Evolutionary conservation across 768 basidiomycete species (phyloP).

Genomic region (Leccinum variicolor): DNA sequence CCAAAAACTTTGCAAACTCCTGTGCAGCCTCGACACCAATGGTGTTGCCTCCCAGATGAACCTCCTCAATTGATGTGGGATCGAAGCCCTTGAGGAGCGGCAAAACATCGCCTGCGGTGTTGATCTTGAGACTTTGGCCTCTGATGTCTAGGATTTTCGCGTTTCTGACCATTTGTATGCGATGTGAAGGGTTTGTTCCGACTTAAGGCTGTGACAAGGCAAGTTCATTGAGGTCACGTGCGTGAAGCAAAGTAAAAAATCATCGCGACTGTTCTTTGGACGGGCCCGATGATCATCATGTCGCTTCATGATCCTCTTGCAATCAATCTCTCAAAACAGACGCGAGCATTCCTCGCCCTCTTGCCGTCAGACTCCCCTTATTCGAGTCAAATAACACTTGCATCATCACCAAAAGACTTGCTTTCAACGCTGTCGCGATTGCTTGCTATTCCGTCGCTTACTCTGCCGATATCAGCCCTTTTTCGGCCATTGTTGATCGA

Average conservation of each 20-base stretch:
- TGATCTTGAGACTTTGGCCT: slow-evolving; percentile 60
- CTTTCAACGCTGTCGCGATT: slow-evolving; percentile 57
- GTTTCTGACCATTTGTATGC: slow-evolving; percentile 15
- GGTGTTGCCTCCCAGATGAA: slow-evolving; percentile 93
- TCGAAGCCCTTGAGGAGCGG: slow-evolving; percentile 67
- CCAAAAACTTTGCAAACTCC: slow-evolving; percentile 77
- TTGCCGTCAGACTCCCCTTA: slow-evolving; percentile 44
- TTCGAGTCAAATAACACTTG: slow-evolving; percentile 35
- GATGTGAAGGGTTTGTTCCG: not conserved
- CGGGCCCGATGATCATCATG: slow-evolving; percentile 14
- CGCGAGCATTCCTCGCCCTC: slow-evolving; percentile 40
- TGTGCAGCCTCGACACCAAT: slow-evolving; percentile 87
- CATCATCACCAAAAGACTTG: slow-evolving; percentile 39
- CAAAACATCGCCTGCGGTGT: slow-evolving; percentile 70
- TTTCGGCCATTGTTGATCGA: slow-evolving; percentile 81
- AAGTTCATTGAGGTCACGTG: not conserved
- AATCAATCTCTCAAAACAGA: slow-evolving; percentile 57
- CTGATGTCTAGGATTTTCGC: slow-evolving; percentile 27
- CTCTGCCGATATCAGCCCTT: slow-evolving; percentile 53
- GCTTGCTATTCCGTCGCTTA: slow-evolving; percentile 59
- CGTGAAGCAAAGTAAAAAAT: not conserved
- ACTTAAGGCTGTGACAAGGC: not conserved
- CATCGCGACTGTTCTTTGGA: not conserved
- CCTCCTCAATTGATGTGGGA: slow-evolving; percentile 71
- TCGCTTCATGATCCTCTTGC: slow-evolving; percentile 40